A percentile compares a stretch with the other conserved stretches of the same genome.
Evolutionary conservation across 768 basidiomycete species (phyloP).

Genomic region (Mycena alexandri): DNA sequence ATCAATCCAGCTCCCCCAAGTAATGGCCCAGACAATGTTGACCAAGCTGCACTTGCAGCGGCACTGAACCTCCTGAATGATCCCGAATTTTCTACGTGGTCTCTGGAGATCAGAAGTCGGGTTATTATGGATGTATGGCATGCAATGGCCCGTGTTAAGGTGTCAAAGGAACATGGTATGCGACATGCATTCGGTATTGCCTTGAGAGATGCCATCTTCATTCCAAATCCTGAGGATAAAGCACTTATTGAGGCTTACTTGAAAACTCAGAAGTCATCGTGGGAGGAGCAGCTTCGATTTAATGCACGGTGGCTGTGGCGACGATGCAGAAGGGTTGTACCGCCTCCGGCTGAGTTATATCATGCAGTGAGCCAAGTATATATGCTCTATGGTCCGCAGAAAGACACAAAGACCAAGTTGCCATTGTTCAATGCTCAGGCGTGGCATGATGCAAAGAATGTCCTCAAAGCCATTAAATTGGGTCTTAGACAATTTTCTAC

Average conservation of each 20-base stretch:
- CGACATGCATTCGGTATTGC: not conserved
- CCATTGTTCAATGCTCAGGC: constrained; percentile 10
- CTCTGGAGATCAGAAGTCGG: constrained; percentile 8
- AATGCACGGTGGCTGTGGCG: constrained; percentile 7
- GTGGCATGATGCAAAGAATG: constrained; percentile 18
- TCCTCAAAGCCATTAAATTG: constrained; percentile 11
- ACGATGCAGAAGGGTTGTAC: not conserved
- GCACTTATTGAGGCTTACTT: constrained; percentile 12
- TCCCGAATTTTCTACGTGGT: constrained; percentile 16
- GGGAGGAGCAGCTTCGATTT: constrained; percentile 12
- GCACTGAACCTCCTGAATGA: not conserved
- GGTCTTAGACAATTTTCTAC: constrained; percentile 23
- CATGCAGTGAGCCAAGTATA: not conserved
- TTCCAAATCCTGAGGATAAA: constrained; percentile 9
- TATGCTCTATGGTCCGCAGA: not conserved
- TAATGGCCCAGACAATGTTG: not conserved
- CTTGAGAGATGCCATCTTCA: constrained; percentile 11
- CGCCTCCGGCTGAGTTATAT: not conserved
- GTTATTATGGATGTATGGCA: constrained; percentile 20
- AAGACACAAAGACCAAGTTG: not conserved
- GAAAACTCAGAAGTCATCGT: constrained; percentile 1
- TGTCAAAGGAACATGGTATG: constrained; percentile 6
- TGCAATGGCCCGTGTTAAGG: constrained; percentile 3
- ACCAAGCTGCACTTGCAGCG: not conserved
- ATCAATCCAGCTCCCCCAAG: not conserved